Base-by-base conservation (phyloP, 192 early-diverging fungal genomes). In the Entomortierella lignicola region DNA sequence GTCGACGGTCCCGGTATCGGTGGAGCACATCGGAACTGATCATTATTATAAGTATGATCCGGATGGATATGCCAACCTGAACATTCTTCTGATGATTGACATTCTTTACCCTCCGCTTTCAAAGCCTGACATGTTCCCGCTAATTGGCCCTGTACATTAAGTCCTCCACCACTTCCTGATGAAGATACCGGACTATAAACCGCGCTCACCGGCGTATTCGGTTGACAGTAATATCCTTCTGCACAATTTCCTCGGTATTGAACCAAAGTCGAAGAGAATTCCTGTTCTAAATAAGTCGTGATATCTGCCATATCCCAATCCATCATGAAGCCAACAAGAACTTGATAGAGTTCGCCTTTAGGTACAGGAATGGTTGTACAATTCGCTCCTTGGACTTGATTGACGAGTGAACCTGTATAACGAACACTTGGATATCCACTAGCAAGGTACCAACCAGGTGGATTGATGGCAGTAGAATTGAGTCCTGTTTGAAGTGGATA, bases 221-320 rank as follows among this genome's bases (percentile, higher is more conserved):
- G 75, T 23, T 32, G 47, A 34, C 75, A 79, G 27, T 66, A 79
- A 55, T 61, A 70, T 23, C 21, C 34, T 20, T 79, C 62, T 4
- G 50, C 61, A 15, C 75, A 79, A 52, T 79, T 70, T 55, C 75
- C 75, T 39, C 75, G 55, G 52, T 63, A 79, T 17, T 70, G 66
- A 8, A 79, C 48, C 21, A 70, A 25, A 0, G 75, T 66, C 15
- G 61, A 48, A 31, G 37, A 51, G 52, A 79, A 0, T 13, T 0
- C 11, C 2, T 1, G 29, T 79, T 67, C 15, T 70, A 17, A 1
- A 17, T 3, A 4, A 29, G 17, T 1, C 8, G n/a, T 5, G 2
- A 61, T 26, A 3, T 11, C 7, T 3, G 66, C 68, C 13, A 70
- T 21, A 47, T 79, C 75, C 18, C 29, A 54, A 17, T 21, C 15